A percentile compares a stretch with the other conserved stretches of the same genome.
Conservation (phyloP, 2,329 filamentous ascomycete genomes). For the Aspergillus udagawae region DNA sequence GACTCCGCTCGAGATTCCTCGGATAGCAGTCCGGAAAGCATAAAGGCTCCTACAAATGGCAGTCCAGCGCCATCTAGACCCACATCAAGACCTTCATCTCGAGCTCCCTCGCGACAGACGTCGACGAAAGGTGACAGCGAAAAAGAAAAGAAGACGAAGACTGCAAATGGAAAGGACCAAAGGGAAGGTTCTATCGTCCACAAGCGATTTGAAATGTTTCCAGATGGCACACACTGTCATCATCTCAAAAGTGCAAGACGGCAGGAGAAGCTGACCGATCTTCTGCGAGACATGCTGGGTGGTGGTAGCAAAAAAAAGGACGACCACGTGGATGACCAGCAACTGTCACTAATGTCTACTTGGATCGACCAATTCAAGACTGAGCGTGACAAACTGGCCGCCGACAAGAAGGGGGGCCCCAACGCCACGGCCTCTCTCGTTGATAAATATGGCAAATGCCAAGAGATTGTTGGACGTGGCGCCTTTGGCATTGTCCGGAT, state of each 20-base stretch:
- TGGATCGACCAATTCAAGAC: slow-evolving; percentile 93
- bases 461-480: slow-evolving; percentile 91
- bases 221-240: slow-evolving; percentile 76
- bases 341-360: slow-evolving; percentile 86
- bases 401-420: slow-evolving; percentile 72
- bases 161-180: slow-evolving; percentile 25
- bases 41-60: slow-evolving; percentile 30
- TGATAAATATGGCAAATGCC: slow-evolving; percentile 97
- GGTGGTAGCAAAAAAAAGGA: slow-evolving; percentile 73
- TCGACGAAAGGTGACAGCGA: slow-evolving; percentile 29
- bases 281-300: slow-evolving; percentile 77
- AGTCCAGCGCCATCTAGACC: slow-evolving; percentile 24
- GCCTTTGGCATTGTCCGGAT: slow-evolving; percentile 97
- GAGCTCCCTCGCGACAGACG: slow-evolving; percentile 32
- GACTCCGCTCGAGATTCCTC: slow-evolving; percentile 32
- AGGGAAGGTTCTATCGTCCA: slow-evolving; percentile 31
- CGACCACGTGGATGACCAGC: slow-evolving; percentile 59
- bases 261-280: slow-evolving; percentile 90
- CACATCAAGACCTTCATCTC: slow-evolving; percentile 27
- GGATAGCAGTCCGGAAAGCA: slow-evolving; percentile 36
- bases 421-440: slow-evolving; percentile 75
- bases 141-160: slow-evolving; percentile 26
- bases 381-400: slow-evolving; percentile 71
- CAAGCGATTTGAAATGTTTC: slow-evolving; percentile 55
- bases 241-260: slow-evolving; percentile 83